A percentile compares a stretch with the other conserved stretches of the same genome.
Evolutionary conservation across 176 grass and related monocot species (phyloP).

Genomic region (Avena insularis): DNA sequence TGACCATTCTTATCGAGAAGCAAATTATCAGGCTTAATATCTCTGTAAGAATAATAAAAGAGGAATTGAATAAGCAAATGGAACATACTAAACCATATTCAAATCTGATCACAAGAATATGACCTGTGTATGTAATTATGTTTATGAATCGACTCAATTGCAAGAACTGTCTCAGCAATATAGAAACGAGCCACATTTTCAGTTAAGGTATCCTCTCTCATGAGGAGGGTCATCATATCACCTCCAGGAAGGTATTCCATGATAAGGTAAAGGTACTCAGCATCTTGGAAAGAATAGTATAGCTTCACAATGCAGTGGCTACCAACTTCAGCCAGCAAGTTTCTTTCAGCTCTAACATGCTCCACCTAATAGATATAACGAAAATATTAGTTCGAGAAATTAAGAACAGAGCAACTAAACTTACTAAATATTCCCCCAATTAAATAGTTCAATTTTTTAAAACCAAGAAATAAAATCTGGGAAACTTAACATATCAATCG

Average conservation of each 20-base stretch:
- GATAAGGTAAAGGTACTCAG: constrained; percentile 89
- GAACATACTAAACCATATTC: neutral
- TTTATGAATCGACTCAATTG: constrained; percentile 97
- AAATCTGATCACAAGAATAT: constrained; percentile 17
- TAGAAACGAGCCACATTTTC: constrained; percentile 92
- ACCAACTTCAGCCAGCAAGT: constrained; percentile 94
- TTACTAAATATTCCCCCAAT: constrained; percentile 20
- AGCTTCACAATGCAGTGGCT: constrained; percentile 97
- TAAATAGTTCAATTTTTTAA: neutral
- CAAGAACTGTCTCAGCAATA: constrained; percentile 91
- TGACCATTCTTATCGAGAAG: constrained; percentile 94
- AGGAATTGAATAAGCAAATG: constrained; percentile 13
- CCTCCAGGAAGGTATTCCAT: constrained; percentile 98
- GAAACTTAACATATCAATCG: neutral
- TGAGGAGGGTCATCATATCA: constrained; percentile 98
- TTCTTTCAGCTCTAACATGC: constrained; percentile 99
- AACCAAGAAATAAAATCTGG: neutral
- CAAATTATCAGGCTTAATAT: constrained; percentile 98
- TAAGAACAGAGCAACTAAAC: constrained; percentile 22
- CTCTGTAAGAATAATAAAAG: constrained; percentile 64
- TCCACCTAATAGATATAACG: constrained; percentile 69
- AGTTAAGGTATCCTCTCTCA: constrained; percentile 94
- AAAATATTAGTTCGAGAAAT: constrained; percentile 11
- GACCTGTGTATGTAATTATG: constrained; percentile 99
- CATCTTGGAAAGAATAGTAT: constrained; percentile 98